These are phyloP conservation scores for Calonectria montana DNA, from an alignment of 2,329 filamentous ascomycete genomes.

Conservation along the genomic window DNA sequence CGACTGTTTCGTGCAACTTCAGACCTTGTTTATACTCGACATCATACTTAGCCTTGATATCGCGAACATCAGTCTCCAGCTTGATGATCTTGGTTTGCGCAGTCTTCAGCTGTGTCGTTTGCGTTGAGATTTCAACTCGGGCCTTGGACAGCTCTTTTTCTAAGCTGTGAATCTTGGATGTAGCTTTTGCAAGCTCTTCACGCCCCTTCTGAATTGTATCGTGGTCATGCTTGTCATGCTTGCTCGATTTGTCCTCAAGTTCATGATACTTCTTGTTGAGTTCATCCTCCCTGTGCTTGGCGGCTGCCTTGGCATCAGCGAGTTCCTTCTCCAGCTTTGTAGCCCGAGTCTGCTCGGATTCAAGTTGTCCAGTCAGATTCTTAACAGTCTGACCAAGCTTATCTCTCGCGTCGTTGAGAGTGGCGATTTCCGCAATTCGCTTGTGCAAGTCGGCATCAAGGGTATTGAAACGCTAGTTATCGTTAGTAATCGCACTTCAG, in stretches of 20 bases:
- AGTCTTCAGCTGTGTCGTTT: background rate
- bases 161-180: background rate
- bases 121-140: background rate
- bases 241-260: background rate
- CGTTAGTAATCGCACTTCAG: background rate
- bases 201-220: background rate
- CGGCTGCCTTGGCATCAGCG: background rate
- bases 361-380: background rate
- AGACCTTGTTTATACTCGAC: background rate
- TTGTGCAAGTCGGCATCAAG: constrained; percentile 17
- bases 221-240: background rate
- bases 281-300: background rate
- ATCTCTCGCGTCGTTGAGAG: background rate
- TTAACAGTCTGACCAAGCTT: background rate
- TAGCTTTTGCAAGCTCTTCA: background rate
- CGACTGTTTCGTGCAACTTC: background rate
- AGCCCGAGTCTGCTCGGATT: background rate
- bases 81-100: background rate
- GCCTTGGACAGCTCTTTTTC: background rate
- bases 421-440: background rate
- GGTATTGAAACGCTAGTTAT: background rate
- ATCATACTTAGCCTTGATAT: background rate
- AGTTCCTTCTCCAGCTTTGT: background rate
- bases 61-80: background rate
- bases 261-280: constrained; percentile 3